Evolutionary conservation across 2,329 filamentous ascomycete genomes (phyloP).

Genomic region (Nannizzia gypsea): DNA sequence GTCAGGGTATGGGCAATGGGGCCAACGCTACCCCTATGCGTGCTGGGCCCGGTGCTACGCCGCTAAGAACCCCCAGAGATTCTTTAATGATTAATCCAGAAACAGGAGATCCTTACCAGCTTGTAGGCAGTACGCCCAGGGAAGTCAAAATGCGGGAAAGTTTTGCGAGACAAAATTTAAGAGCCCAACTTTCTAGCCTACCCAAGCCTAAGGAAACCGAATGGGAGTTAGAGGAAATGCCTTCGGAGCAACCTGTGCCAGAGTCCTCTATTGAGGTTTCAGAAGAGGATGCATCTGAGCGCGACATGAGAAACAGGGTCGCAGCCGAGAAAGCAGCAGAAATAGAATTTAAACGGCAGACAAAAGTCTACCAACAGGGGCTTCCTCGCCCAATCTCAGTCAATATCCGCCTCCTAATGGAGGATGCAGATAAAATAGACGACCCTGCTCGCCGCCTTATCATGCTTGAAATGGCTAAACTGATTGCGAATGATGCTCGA

Average conservation of each 20-base stretch:
- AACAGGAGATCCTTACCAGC: conserved; percentile 47
- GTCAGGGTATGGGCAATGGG: conserved; percentile 48
- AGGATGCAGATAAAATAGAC: conserved; percentile 47
- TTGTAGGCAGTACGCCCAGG: conserved; percentile 62
- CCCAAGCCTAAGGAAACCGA: conserved; percentile 89
- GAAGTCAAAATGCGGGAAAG: conserved; percentile 63
- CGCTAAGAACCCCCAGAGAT: conserved; percentile 78
- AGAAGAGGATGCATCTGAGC: conserved; percentile 60
- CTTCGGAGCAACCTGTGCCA: conserved; percentile 63
- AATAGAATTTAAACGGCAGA: conserved; percentile 67
- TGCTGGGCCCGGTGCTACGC: conserved; percentile 65
- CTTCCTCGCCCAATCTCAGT: conserved; percentile 66
- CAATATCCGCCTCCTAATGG: conserved; percentile 57
- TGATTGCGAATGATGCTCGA: conserved; percentile 72
- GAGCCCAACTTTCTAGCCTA: conserved; percentile 55
- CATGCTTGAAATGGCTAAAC: conserved; percentile 60
- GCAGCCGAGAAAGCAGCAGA: conserved; percentile 51
- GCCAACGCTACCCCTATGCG: conserved; percentile 54
- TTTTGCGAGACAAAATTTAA: conserved; percentile 56
- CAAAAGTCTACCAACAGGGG: conserved; percentile 77
- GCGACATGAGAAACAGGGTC: conserved; percentile 57
- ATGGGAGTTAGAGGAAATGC: conserved; percentile 78
- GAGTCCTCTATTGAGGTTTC: conserved; percentile 39
- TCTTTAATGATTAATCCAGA: conserved; percentile 71
- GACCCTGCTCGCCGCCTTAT: conserved; percentile 60